phyloP scores from a whole-genome alignment of 2,329 filamentous ascomycete species.

The Lasiodiplodia theobromae region DNA sequence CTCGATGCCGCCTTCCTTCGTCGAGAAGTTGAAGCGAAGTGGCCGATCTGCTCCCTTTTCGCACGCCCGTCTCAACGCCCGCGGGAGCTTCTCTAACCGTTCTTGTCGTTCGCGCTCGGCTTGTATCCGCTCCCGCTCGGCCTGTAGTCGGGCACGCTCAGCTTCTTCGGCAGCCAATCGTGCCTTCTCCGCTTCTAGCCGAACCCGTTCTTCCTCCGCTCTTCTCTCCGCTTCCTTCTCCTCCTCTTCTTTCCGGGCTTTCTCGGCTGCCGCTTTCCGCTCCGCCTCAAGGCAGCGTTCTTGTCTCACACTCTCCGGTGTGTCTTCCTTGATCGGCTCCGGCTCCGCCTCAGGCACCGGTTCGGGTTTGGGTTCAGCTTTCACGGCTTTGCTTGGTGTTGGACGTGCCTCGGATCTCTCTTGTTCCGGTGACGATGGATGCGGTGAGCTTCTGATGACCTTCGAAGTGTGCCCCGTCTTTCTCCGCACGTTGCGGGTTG shows the following conservation, averaged over 20 bases:
- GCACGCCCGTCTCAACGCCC: slow-evolving; percentile 46
- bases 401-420: slow-evolving; percentile 8
- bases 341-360: slow-evolving; percentile 37
- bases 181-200: slow-evolving; percentile 26
- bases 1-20: slow-evolving; percentile 48
- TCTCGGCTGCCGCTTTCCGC: slow-evolving; percentile 36
- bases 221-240: slow-evolving; percentile 28
- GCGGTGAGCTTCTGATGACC: slow-evolving; percentile 24
- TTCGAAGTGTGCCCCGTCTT: slow-evolving; percentile 23
- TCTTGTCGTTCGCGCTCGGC: slow-evolving; percentile 40
- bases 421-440: slow-evolving; percentile 27
- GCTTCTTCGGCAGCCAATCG: slow-evolving; percentile 30
- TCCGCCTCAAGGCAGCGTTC: slow-evolving; percentile 32
- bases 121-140: slow-evolving; percentile 36
- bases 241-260: slow-evolving; percentile 43
- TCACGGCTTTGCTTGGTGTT: not conserved
- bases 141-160: slow-evolving; percentile 37
- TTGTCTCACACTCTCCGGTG: slow-evolving; percentile 20
- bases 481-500: slow-evolving; percentile 22
- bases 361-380: slow-evolving; percentile 21
- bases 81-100: slow-evolving; percentile 46
- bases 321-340: slow-evolving; percentile 24
- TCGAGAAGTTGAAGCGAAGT: slow-evolving; percentile 43
- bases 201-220: slow-evolving; percentile 12
- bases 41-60: slow-evolving; percentile 47